Base-by-base conservation (phyloP, 2,329 filamentous ascomycete species). In the Pyrenophora seminiperda region DNA sequence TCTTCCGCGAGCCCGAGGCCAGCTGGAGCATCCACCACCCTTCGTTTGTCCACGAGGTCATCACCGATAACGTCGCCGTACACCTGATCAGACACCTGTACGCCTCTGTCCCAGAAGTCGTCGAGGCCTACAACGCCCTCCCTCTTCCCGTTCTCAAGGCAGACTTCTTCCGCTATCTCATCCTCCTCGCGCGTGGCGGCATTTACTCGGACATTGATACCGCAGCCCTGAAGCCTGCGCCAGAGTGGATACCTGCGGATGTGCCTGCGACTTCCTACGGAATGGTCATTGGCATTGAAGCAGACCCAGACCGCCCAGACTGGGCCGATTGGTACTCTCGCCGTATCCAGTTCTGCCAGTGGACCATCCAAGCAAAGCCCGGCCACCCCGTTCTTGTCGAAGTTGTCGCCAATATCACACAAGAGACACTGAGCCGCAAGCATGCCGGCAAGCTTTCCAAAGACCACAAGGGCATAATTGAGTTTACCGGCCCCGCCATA, bases 281-380 rank as follows among this genome's bases (percentile, higher is more conserved):
- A 7, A 80, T 99, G 56, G 87, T 99, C 31, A 82, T 97, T 65
- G 94, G 94, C 51, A 97, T 99, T 59, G 94, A 99, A 77, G 94
- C 94, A 4, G 94, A 99, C 69, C 91, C 94, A 0, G 91, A 97
- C 73, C 85, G 94, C 39, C 83, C 84, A 3, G 94, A 99, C 72
- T 99, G 94, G 94, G 82, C 85, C 29, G 80, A 96, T 1, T 97
- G 93, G 94, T 99, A 97, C 78, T 94, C 91, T 57, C 88, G 94
- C 52, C 85, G 93, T 57, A 92, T 99, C 54, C 94, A 97, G 72
- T 97, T 99, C 75, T 99, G 94, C 76, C 94, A 99, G 73, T 99
- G 94, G 94, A 99, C 94, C 1, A 97, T 99, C 56, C 93, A 97
- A 74, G 80, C 89, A 49, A 99, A 99, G 75, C 89, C 93, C 0